phyloP scores from a whole-genome alignment of 306 rosid species.

The Crotalaria pallida region DNA sequence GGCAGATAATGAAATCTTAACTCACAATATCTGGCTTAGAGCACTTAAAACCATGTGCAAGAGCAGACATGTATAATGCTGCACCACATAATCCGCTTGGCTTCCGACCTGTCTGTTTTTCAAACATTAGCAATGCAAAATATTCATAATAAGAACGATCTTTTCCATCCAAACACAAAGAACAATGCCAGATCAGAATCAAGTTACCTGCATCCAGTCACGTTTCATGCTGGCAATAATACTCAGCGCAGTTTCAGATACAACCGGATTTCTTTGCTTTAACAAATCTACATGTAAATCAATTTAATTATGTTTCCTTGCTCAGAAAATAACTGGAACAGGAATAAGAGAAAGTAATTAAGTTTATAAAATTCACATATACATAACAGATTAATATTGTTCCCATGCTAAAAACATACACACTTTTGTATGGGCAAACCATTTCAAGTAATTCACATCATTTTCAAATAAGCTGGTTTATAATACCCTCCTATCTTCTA shows the following conservation, averaged over 20 bases:
- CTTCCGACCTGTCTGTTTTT: conserved; percentile 81
- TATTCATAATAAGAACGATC: background rate
- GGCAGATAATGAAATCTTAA: conserved; percentile 17
- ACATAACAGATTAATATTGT: background rate
- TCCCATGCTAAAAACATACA: background rate
- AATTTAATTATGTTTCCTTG: conserved; percentile 2
- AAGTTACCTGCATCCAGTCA: conserved; percentile 86
- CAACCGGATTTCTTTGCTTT: conserved; percentile 41
- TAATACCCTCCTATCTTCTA: background rate
- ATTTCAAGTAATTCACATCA: background rate
- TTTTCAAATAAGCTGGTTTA: background rate
- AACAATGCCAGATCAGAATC: conserved; percentile 6
- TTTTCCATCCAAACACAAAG: background rate
- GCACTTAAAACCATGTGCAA: conserved; percentile 63
- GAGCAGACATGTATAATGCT: conserved; percentile 77
- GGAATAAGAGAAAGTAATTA: background rate
- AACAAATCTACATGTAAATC: conserved; percentile 34
- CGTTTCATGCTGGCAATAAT: conserved; percentile 86
- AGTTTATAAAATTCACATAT: background rate
- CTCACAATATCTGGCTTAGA: conserved; percentile 80
- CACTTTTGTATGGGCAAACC: background rate
- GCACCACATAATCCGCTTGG: conserved; percentile 93
- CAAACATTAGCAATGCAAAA: conserved; percentile 9
- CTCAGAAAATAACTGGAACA: background rate
- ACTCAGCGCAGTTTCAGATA: conserved; percentile 60